Evolutionary conservation across 208 protist species (phyloP), one percentile per base, ranked within the genome.

Genomic region (Leishmania tropica): DNA sequence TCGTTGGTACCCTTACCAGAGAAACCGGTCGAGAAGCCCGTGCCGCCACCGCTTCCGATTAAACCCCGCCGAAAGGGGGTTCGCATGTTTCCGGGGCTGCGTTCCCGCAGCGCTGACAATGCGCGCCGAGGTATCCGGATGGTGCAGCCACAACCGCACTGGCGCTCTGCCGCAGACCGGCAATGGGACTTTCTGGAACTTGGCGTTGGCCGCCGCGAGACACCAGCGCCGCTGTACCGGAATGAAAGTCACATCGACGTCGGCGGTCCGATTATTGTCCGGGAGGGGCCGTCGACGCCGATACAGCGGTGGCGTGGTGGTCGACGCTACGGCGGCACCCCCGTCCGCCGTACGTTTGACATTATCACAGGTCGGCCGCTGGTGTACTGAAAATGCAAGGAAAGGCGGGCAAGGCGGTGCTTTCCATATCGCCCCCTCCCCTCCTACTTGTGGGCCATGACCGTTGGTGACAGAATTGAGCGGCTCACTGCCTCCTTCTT

Each of bases 321-420:
- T 13, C 80, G 77, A 17, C 79, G 80, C 24, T 86, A 83, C 37
- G 60, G 76, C 31, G 79, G 64, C n/a, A 85, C 79, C 7, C 88
- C 92, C 37, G 65, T 45, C 47, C 54, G 73, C 35, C 87, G 92
- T n/a, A 54, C 78, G 10, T 94, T 87, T 53, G 87, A 96, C 78
- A 96, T 96, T 47, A 96, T 96, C 47, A 93, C 92, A 0, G 87
- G 90, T n/a, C 85, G 79, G 10, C 85, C 89, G 2, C 21, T 89
- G 40, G 60, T 79, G 35, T 68, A 64, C 53, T 85, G 79, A 80
- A n/a, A n/a, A 21, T 24, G 7, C 15, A 19, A 37, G 40, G 45
- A 7, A 72, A 11, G 67, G 21, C 24, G 4, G 6, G 31, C 15
- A n/a, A 47, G 67, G 21, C 17, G 3, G 8, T 24, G 35, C 24